phyloP scores from a whole-genome alignment of 2,329 filamentous ascomycete genomes.

The Beauveria pseudobassiana region DNA sequence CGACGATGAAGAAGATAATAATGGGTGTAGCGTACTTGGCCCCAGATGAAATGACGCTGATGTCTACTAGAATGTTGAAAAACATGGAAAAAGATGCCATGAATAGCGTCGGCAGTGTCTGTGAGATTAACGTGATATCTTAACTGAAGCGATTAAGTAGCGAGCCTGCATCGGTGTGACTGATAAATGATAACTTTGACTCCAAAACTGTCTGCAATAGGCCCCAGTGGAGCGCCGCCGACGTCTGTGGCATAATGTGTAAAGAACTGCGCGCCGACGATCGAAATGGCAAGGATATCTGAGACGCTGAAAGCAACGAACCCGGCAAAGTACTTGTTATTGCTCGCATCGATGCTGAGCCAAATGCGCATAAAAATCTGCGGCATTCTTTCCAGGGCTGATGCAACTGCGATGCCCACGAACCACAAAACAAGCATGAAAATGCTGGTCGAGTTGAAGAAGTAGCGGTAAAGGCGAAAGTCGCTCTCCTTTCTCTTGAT shows the following conservation, averaged over 20 bases:
- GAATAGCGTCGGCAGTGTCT: slow-evolving; percentile 20
- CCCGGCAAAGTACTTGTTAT: slow-evolving; percentile 9
- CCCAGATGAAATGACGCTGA: slow-evolving; percentile 16
- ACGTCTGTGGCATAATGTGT: neutral
- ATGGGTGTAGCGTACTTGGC: slow-evolving; percentile 23
- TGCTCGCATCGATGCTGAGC: slow-evolving; percentile 11
- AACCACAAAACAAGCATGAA: neutral
- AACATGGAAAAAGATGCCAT: slow-evolving; percentile 18
- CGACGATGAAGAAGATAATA: slow-evolving; percentile 17
- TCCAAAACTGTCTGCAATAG: neutral
- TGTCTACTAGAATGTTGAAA: slow-evolving; percentile 13
- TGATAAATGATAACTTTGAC: slow-evolving; percentile 16
- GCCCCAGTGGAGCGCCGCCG: neutral
- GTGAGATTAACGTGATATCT: slow-evolving; percentile 20
- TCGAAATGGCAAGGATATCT: neutral
- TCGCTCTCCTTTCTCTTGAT: neutral
- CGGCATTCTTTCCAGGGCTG: neutral
- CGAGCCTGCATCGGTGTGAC: neutral
- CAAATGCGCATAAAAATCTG: slow-evolving; percentile 7
- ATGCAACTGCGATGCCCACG: neutral
- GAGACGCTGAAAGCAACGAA: neutral
- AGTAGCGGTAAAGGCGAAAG: neutral
- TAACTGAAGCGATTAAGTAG: slow-evolving; percentile 19
- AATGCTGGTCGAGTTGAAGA: neutral
- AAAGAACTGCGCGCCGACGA: neutral